Evolutionary conservation across 208 protist genomes (phyloP).

Genomic region (Wallacemonas sp.): DNA sequence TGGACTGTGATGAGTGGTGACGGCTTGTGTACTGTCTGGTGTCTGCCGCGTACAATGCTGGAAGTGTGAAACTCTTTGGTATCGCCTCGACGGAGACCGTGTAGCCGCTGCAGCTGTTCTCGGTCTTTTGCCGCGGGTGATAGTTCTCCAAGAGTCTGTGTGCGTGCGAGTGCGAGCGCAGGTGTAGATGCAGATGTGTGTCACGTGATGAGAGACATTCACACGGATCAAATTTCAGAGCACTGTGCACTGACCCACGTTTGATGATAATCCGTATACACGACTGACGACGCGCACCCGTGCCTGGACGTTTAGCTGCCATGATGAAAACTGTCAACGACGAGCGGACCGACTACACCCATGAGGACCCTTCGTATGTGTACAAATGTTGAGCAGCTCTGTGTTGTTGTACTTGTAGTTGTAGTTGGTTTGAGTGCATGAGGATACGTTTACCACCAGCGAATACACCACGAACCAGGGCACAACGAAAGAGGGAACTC

Average conservation of each 20-base stretch:
- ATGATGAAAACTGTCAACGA: conserved; percentile 36
- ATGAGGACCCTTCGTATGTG: conserved; percentile 34
- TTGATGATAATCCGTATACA: conserved; percentile 34
- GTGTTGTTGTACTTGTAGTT: background rate
- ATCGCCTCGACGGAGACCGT: no score
- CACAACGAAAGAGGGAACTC: no score
- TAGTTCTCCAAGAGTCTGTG: conserved; percentile 13
- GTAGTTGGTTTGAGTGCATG: background rate
- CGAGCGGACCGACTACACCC: conserved; percentile 29
- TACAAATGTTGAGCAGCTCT: conserved; percentile 31
- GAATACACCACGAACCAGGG: no score
- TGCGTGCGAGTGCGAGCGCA: conserved; percentile 6
- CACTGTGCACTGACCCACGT: conserved; percentile 33
- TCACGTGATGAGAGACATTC: conserved; percentile 33
- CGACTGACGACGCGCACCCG: conserved; percentile 24
- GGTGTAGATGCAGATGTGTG: background rate
- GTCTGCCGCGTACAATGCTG: no score
- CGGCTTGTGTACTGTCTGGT: background rate
- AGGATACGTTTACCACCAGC: no score
- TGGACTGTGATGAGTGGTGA: background rate
- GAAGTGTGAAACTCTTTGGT: no score
- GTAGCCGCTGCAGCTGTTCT: conserved; percentile 16
- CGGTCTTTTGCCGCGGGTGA: conserved; percentile 16
- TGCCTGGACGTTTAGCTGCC: no score
- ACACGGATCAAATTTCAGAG: conserved; percentile 31